Base-by-base conservation (phyloP, 1,139 yeast species). In the Zhuliangozyma parablackwelliae region DNA sequence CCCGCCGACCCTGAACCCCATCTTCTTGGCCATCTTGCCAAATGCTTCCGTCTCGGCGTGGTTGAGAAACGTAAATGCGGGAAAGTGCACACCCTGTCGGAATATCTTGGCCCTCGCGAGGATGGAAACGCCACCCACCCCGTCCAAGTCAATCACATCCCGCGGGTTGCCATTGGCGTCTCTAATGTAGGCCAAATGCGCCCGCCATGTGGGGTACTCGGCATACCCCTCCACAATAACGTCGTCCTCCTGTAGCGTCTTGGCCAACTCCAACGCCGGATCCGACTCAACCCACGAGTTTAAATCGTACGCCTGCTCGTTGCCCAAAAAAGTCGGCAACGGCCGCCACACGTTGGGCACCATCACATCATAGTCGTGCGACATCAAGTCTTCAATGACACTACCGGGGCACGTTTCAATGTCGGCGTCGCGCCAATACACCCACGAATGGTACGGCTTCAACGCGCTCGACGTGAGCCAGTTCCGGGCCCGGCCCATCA, bases 331-430 rank as follows among this genome's bases (percentile, higher is more conserved):
- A 39, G 79, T 74, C 16, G 92, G 89, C 49, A 87, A 65, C 31
- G 94, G 92, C 63, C 96, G 70, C 95, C 95, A 87, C 33, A 86
- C 92, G 54, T 87, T 88, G 10, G 96, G 96, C 9, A 87, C 95
- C 59, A 88, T 73, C 10, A 88, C 86, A 56, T 88, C 96, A 50
- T 74, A 82, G 48, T 80, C 78, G 43, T 63, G 70, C 47, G 75
- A 72, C 89, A 87, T 87, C 59, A 88, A 67, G 53, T 80, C 86
- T 57, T 88, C 85, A 46, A 88, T 76, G 33, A 88, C 82, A 32
- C 82, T 70, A 12, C 87, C 85, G 1, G 95, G 95, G 50, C 87
- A 80, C 23, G 87, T 75, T 51, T 86, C 95, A 38, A 88, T 82
- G 56, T 88, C 96, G 3, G 80, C 96, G 57, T 88, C 96, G 60